A percentile compares a stretch with the other conserved stretches of the same genome.
Conservation (phyloP, 768 basidiomycete genomes). For the Xanthoconium stramineum region DNA sequence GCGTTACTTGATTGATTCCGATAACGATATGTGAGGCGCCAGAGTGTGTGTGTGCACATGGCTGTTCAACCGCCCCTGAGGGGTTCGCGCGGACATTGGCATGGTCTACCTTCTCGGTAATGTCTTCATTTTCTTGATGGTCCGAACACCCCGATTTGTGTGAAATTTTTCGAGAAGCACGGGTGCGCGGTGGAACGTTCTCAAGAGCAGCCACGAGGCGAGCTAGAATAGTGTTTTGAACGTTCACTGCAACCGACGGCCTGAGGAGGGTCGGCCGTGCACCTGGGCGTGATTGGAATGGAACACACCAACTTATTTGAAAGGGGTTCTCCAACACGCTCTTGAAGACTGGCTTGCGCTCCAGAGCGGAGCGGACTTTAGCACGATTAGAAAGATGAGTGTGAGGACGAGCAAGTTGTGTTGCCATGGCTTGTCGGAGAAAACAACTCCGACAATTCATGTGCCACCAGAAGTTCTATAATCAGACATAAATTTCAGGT, state of each 20-base stretch:
- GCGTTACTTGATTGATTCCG: conserved; percentile 84
- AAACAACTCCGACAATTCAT: no score
- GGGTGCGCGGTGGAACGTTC: conserved; percentile 40
- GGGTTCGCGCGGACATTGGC: not conserved
- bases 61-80: not conserved
- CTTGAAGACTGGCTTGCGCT: conserved; percentile 66
- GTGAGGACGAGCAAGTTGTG: conserved; percentile 44
- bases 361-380: conserved; percentile 39
- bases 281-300: conserved; percentile 1
- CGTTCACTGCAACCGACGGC: conserved; percentile 58
- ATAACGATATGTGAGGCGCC: conserved; percentile 42
- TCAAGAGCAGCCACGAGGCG: conserved; percentile 48
- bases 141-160: not conserved
- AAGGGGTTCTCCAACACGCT: conserved; percentile 73
- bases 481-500: no score
- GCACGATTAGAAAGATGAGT: conserved; percentile 64
- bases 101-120: conserved; percentile 2
- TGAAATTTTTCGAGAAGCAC: conserved; percentile 19
- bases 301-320: conserved; percentile 58
- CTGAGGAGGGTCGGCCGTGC: conserved; percentile 32
- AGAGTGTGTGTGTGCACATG: not conserved
- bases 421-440: not conserved
- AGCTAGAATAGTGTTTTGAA: conserved; percentile 60
- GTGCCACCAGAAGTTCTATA: no score
- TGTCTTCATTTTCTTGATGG: conserved; percentile 29